These are phyloP conservation scores for Wickerhamia fluorescens DNA, from an alignment of 805 yeast species.

Conservation along the genomic window DNA sequence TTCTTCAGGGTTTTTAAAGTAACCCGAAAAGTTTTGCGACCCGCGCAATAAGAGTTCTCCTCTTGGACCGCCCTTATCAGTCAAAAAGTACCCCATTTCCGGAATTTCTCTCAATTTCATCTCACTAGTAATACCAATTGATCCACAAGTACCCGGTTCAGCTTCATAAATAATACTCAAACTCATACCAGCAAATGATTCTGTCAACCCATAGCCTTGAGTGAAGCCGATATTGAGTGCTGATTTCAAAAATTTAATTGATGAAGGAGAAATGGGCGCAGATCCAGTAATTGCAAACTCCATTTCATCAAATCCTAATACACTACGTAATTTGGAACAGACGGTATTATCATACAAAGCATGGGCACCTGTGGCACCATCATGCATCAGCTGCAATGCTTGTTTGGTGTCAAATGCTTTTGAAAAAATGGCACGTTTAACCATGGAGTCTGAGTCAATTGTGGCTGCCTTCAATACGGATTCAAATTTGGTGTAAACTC, in stretches of 20 bases:
- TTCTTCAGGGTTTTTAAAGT: constrained; percentile 20
- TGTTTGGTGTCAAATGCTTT: constrained; percentile 13
- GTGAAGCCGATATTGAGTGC: constrained; percentile 17
- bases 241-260: constrained; percentile 18
- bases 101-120: constrained; percentile 17
- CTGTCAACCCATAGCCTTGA: constrained; percentile 33
- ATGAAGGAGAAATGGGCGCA: constrained; percentile 17
- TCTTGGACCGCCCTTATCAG: constrained; percentile 19
- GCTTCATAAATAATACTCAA: constrained; percentile 12
- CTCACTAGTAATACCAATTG: constrained; percentile 12
- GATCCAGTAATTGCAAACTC: constrained; percentile 18
- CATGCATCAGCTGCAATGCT: constrained; percentile 8
- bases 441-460: constrained; percentile 11
- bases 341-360: constrained; percentile 8
- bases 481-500: constrained; percentile 21
- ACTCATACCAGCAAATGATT: constrained; percentile 19
- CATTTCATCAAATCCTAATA: constrained; percentile 26
- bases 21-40: constrained; percentile 17
- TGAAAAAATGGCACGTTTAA: constrained; percentile 12
- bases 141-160: constrained; percentile 18
- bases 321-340: constrained; percentile 27
- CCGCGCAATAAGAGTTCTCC: constrained; percentile 23
- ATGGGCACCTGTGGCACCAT: constrained; percentile 14
- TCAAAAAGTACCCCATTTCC: constrained; percentile 15
- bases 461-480: constrained; percentile 19